Conservation (phyloP, 345 rosid species). For the Gossypium herbaceum region DNA sequence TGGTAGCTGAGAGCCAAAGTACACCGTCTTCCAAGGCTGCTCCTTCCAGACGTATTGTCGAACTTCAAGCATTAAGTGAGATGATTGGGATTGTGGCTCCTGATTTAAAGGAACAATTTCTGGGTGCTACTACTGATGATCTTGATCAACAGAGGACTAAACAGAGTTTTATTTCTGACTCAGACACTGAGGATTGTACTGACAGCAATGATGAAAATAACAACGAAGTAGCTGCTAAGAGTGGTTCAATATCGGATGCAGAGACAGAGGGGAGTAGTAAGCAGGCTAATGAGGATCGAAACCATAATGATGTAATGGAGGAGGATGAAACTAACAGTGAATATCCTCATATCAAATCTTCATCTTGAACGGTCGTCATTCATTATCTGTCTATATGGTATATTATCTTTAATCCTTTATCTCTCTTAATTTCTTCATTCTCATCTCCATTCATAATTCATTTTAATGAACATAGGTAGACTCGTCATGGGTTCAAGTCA, state of each 20-base stretch:
- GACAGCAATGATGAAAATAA: conserved; percentile 32
- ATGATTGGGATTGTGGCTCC: conserved; percentile 68
- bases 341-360: conserved; percentile 20
- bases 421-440: background rate
- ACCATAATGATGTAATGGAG: conserved; percentile 41
- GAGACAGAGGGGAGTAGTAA: conserved; percentile 40
- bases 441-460: background rate
- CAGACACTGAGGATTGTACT: conserved; percentile 53
- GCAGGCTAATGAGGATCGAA: conserved; percentile 27
- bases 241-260: conserved; percentile 31
- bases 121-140: conserved; percentile 22
- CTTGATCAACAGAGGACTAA: conserved; percentile 27
- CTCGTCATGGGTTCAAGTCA: too few relatives aligned
- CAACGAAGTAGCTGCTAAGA: conserved; percentile 11
- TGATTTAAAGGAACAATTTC: conserved; percentile 50
- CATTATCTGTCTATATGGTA: background rate
- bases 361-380: background rate
- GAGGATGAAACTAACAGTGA: conserved; percentile 50
- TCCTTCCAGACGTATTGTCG: conserved; percentile 16
- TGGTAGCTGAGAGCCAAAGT: conserved; percentile 59
- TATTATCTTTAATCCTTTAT: background rate
- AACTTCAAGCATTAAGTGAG: conserved; percentile 44
- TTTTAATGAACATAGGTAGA: background rate
- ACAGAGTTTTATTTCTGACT: conserved; percentile 37
- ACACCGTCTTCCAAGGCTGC: conserved; percentile 40